A percentile compares a stretch with the other conserved stretches of the same genome.
These are phyloP conservation scores for Collybia sordida DNA, from an alignment of 768 basidiomycete genomes.

Conservation along the genomic window DNA sequence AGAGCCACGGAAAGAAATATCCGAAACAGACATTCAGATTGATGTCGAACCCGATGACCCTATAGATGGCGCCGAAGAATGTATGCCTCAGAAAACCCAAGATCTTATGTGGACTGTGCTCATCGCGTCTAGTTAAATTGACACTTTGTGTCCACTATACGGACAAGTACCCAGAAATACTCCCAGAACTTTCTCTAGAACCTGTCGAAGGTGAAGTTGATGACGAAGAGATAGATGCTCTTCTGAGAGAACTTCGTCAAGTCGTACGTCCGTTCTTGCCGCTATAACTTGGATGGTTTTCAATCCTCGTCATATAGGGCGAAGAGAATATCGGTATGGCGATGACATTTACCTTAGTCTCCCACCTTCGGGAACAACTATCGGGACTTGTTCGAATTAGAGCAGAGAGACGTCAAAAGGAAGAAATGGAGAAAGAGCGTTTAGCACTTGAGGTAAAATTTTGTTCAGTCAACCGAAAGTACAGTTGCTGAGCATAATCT, in stretches of 20 bases:
- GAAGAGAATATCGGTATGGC: slow-evolving; percentile 92
- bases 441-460: slow-evolving; percentile 68
- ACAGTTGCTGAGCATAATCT: slow-evolving; percentile 5
- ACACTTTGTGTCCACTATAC: slow-evolving; percentile 75
- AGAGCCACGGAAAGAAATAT: slow-evolving; percentile 64
- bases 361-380: slow-evolving; percentile 79
- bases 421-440: slow-evolving; percentile 73
- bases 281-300: no score
- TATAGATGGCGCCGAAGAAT: slow-evolving; percentile 56
- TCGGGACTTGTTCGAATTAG: slow-evolving; percentile 61
- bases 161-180: slow-evolving; percentile 78
- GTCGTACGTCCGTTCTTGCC: slow-evolving; percentile 41
- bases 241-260: slow-evolving; percentile 56
- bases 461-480: neutral
- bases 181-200: slow-evolving; percentile 73
- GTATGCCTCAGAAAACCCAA: slow-evolving; percentile 35
- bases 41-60: slow-evolving; percentile 85
- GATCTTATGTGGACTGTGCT: slow-evolving; percentile 9
- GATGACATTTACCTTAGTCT: slow-evolving; percentile 95
- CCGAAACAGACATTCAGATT: slow-evolving; percentile 79
- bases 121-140: slow-evolving; percentile 59
- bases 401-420: slow-evolving; percentile 51
- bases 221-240: slow-evolving; percentile 50
- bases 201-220: slow-evolving; percentile 59
- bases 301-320: slow-evolving; percentile 42